Conservation (phyloP, 345 rosid genomes). For the Nasturtium officinale region DNA sequence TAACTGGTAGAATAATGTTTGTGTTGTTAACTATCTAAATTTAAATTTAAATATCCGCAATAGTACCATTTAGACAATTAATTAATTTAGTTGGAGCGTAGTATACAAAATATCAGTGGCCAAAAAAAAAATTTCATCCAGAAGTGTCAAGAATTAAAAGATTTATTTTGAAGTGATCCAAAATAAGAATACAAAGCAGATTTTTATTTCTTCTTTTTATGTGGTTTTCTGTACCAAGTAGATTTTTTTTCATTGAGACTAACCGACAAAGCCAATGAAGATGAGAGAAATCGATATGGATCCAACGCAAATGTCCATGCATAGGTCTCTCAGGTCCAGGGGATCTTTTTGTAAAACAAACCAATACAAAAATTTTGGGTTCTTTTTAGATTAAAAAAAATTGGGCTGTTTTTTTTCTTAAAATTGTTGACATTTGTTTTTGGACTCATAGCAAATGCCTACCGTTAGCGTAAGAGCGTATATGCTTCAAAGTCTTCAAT, state of each 20-base stretch:
- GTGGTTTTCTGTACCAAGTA: neutral
- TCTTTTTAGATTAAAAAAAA: too few relatives aligned
- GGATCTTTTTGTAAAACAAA: too few relatives aligned
- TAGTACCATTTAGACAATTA: too few relatives aligned
- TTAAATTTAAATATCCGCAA: too few relatives aligned
- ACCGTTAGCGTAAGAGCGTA: too few relatives aligned
- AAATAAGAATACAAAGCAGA: conserved; percentile 23
- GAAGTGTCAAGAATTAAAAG: neutral
- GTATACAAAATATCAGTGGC: neutral
- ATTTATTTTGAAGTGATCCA: neutral
- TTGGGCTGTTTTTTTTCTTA: too few relatives aligned
- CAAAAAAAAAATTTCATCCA: neutral
- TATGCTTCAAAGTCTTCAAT: conserved; percentile 2
- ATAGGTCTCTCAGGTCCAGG: too few relatives aligned
- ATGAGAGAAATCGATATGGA: conserved; percentile 53
- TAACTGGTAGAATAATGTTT: too few relatives aligned
- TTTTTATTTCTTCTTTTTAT: neutral
- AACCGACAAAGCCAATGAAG: conserved; percentile 53
- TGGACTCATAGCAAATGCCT: conserved; percentile 36
- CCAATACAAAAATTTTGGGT: too few relatives aligned
- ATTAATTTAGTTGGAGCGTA: neutral
- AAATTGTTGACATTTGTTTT: too few relatives aligned
- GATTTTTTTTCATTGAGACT: conserved; percentile 47
- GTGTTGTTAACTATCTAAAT: too few relatives aligned
- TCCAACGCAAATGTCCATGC: conserved; percentile 27